These are phyloP conservation scores for Globisporangium viniferum DNA, from an alignment of 352 stramenopile genomes.

Conservation along the genomic window DNA sequence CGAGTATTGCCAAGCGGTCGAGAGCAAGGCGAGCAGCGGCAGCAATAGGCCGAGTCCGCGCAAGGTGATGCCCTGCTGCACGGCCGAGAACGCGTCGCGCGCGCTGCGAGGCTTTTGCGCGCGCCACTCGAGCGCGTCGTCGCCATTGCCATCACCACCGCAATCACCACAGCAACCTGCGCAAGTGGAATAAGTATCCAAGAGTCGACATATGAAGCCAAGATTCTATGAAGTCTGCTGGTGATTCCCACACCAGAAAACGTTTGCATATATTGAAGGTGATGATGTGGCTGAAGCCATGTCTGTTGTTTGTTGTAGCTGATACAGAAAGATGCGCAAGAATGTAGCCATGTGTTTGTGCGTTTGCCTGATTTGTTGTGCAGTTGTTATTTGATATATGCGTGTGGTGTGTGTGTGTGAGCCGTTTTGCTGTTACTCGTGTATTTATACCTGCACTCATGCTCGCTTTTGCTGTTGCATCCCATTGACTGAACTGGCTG, in stretches of 20 bases:
- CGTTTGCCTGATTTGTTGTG: background rate
- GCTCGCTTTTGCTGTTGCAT: background rate
- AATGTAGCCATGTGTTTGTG: constrained; percentile 4
- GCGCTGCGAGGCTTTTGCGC: constrained; percentile 13
- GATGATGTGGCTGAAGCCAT: background rate
- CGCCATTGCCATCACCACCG: background rate
- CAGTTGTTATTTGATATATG: background rate
- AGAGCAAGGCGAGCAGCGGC: background rate
- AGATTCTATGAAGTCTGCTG: background rate
- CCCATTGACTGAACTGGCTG: background rate
- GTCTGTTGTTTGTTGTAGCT: background rate
- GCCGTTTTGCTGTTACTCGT: background rate
- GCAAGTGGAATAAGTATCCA: background rate
- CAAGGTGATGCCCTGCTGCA: constrained; percentile 12
- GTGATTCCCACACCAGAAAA: background rate
- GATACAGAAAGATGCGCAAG: background rate
- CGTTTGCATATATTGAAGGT: constrained; percentile 3
- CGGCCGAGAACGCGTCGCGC: background rate
- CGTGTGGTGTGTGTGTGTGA: background rate
- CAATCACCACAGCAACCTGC: background rate
- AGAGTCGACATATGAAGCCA: background rate
- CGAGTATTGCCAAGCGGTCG: background rate
- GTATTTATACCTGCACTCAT: background rate
- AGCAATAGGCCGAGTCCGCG: background rate
- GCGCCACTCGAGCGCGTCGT: constrained; percentile 7